Conservation (phyloP, 2,329 filamentous ascomycete genomes). For the Tolypocladium cylindrosporum region DNA sequence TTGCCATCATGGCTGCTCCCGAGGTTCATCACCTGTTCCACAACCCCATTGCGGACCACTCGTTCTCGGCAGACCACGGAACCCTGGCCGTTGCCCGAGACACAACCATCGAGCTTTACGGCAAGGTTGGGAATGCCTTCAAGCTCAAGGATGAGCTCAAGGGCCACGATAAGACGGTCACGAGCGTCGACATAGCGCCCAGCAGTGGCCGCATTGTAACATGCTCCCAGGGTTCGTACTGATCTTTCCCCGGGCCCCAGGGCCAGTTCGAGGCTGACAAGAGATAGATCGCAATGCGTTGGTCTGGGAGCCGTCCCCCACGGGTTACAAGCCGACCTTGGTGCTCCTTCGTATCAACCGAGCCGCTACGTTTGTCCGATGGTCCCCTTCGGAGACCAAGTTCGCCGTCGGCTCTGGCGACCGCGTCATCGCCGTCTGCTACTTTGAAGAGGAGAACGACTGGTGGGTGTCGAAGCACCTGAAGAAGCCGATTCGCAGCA, state of each 20-base stretch:
- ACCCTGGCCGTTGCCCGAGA: conserved; percentile 88
- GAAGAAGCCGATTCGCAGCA: conserved; percentile 97
- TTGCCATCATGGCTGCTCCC: conserved; percentile 61
- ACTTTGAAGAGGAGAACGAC: conserved; percentile 98
- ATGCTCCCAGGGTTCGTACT: conserved; percentile 73
- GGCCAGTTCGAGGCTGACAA: conserved; percentile 4
- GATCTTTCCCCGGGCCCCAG: background rate
- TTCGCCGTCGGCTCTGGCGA: conserved; percentile 96
- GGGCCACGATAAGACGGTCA: conserved; percentile 95
- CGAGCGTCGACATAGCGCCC: conserved; percentile 90
- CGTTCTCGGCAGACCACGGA: conserved; percentile 85
- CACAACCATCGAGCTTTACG: conserved; percentile 81
- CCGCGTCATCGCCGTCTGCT: conserved; percentile 90
- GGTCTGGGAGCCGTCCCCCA: conserved; percentile 90
- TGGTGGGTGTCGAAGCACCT: conserved; percentile 99
- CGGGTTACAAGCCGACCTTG: conserved; percentile 92
- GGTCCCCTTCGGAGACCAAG: conserved; percentile 94
- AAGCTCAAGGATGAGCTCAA: conserved; percentile 85
- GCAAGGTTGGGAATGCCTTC: conserved; percentile 62
- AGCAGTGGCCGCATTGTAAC: conserved; percentile 89
- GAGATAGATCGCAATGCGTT: conserved; percentile 82
- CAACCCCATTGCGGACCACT: conserved; percentile 92
- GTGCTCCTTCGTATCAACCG: conserved; percentile 95
- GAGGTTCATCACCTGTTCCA: conserved; percentile 97
- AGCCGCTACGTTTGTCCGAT: conserved; percentile 91